Conservation (phyloP, 176 grass and related monocot genomes). For the Themeda triandra region DNA sequence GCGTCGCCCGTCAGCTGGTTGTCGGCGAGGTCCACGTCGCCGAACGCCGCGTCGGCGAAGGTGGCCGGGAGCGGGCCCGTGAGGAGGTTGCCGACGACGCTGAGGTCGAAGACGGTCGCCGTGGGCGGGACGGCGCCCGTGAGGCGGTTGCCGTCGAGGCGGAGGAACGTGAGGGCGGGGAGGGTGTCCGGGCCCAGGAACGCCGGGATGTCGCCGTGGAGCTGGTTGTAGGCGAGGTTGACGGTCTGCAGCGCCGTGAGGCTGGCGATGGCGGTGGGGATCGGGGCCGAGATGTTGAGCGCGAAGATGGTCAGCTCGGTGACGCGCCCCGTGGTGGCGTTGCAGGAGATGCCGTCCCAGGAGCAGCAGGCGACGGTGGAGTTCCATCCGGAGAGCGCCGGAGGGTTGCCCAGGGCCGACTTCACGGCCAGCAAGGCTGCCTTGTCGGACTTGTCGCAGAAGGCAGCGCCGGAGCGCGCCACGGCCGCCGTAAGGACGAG, state of each 20-base stretch:
- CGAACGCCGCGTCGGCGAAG: slow-evolving; percentile 33
- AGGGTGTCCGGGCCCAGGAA: slow-evolving; percentile 36
- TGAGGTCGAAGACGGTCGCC: slow-evolving; percentile 34
- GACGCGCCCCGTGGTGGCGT: slow-evolving; percentile 41
- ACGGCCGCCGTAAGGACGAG: not conserved
- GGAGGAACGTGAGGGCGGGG: slow-evolving; percentile 39
- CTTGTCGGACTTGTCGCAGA: slow-evolving; percentile 48
- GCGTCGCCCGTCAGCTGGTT: slow-evolving; percentile 58
- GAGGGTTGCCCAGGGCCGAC: slow-evolving; percentile 26
- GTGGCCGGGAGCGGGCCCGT: slow-evolving; percentile 33
- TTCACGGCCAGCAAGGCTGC: slow-evolving; percentile 35
- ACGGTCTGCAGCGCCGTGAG: slow-evolving; percentile 39
- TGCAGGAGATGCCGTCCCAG: slow-evolving; percentile 50
- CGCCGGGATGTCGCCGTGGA: slow-evolving; percentile 37
- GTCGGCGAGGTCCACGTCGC: slow-evolving; percentile 30
- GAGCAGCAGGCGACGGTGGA: slow-evolving; percentile 35
- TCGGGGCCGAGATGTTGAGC: slow-evolving; percentile 36
- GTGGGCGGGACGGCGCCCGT: slow-evolving; percentile 31
- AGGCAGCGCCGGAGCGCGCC: not conserved
- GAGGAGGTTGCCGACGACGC: slow-evolving; percentile 41
- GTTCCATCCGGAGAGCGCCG: slow-evolving; percentile 47
- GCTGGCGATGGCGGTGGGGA: slow-evolving; percentile 41
- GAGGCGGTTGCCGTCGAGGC: slow-evolving; percentile 58
- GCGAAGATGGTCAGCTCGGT: slow-evolving; percentile 31
- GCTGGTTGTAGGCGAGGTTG: slow-evolving; percentile 50